Conservation (phyloP, 1,284 basidiomycete genomes). For the Apiotrichum veenhuisii region DNA sequence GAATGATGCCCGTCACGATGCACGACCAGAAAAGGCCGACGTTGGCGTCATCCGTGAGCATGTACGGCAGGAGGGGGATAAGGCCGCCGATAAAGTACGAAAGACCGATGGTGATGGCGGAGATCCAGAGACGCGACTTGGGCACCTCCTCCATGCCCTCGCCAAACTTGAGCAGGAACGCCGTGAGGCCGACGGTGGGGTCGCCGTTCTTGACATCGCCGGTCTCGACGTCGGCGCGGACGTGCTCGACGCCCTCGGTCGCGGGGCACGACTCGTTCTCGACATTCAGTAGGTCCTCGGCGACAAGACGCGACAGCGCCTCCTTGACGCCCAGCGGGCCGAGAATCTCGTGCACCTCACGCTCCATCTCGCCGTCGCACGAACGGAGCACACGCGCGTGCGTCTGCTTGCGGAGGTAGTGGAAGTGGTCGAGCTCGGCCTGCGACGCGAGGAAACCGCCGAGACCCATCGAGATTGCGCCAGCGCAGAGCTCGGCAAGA, state of each 20-base stretch:
- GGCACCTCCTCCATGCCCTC: slow-evolving; percentile 86
- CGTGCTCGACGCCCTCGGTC: slow-evolving; percentile 24
- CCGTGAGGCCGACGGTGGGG: slow-evolving; percentile 69
- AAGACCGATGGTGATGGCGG: slow-evolving; percentile 90
- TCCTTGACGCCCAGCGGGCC: slow-evolving; percentile 85
- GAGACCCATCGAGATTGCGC: slow-evolving; percentile 93
- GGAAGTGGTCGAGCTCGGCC: slow-evolving; percentile 91
- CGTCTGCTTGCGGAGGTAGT: slow-evolving; percentile 70
- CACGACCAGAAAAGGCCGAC: slow-evolving; percentile 45
- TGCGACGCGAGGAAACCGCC: slow-evolving; percentile 96
- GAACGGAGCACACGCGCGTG: slow-evolving; percentile 77
- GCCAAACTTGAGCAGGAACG: slow-evolving; percentile 89
- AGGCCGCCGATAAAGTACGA: slow-evolving; percentile 70
- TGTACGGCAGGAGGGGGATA: slow-evolving; percentile 85
- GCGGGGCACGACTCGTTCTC: slow-evolving; percentile 53
- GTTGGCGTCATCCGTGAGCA: slow-evolving; percentile 63
- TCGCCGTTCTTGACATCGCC: slow-evolving; percentile 54
- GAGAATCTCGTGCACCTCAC: slow-evolving; percentile 84
- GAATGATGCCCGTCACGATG: slow-evolving; percentile 73
- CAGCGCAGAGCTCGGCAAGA: slow-evolving; percentile 85
- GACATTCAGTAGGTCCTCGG: slow-evolving; percentile 64
- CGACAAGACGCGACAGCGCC: slow-evolving; percentile 71
- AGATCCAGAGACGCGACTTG: slow-evolving; percentile 65
- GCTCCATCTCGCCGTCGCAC: slow-evolving; percentile 90
- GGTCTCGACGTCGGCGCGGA: slow-evolving; percentile 65